phyloP scores from a whole-genome alignment of 139 green algal species.

The Desmodesmus armatus region DNA sequence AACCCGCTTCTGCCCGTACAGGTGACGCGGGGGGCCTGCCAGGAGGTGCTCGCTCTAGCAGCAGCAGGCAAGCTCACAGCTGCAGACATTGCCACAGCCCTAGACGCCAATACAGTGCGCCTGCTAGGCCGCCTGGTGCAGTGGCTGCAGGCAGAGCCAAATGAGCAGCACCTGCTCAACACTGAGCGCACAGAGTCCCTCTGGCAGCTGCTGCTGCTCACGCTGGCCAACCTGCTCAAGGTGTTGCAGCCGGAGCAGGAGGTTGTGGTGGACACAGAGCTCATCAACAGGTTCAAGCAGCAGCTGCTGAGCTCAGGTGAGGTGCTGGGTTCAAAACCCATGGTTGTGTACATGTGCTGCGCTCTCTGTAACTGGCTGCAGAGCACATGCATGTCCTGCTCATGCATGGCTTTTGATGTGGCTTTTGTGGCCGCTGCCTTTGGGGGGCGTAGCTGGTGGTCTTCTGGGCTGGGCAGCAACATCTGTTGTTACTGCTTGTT shows the following conservation, averaged over 20 bases:
- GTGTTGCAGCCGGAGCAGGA: neutral
- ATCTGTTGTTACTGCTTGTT: no score
- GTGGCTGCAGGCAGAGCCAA: conserved; percentile 19
- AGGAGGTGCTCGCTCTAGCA: neutral
- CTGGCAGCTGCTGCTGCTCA: conserved; percentile 37
- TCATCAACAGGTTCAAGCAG: neutral
- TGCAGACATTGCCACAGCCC: neutral
- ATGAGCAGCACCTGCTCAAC: conserved; percentile 26
- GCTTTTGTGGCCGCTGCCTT: neutral
- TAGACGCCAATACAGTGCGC: neutral
- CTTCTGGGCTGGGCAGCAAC: no score
- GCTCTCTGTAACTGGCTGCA: no score
- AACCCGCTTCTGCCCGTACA: no score
- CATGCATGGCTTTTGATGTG: neutral
- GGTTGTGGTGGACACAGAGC: no score
- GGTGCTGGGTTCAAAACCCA: neutral
- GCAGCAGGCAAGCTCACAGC: neutral
- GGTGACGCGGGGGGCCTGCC: neutral
- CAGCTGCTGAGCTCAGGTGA: neutral
- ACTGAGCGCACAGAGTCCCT: neutral
- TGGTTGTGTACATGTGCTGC: no score
- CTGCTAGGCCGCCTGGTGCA: conserved; percentile 4
- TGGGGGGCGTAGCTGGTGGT: no score
- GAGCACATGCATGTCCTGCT: no score
- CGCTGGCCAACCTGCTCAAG: conserved; percentile 12